Percentiles rank a stretch among this genome's conserved stretches.
Conservation (phyloP, 768 basidiomycete species). For the Favolaschia claudopus region DNA sequence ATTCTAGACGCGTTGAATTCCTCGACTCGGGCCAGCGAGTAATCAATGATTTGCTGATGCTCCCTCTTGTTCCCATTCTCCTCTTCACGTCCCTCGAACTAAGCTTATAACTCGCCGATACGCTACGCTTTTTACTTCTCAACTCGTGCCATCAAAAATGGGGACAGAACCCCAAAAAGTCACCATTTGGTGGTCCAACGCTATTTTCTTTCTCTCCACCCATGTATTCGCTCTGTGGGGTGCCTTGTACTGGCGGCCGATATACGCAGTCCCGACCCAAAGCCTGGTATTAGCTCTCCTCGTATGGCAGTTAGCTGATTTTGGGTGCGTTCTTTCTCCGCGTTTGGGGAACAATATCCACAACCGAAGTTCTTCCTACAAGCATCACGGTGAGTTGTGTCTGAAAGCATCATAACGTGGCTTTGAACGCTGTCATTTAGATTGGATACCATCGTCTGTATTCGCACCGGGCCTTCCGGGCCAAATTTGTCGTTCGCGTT, state of each 20-base stretch:
- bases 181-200: slow-evolving; percentile 67
- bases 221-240: slow-evolving; percentile 68
- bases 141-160: slow-evolving; percentile 3
- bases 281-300: slow-evolving; percentile 62
- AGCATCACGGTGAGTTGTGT: slow-evolving; percentile 58
- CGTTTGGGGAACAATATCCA: background rate
- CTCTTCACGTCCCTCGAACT: too few species aligned
- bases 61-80: background rate
- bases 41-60: slow-evolving; percentile 6
- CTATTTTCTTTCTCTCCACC: slow-evolving; percentile 60
- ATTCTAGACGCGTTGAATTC: too few species aligned
- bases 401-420: background rate
- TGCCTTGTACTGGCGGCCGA: slow-evolving; percentile 55
- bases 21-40: too few species aligned
- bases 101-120: too few species aligned
- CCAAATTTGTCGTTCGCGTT: slow-evolving; percentile 60
- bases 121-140: background rate
- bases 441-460: slow-evolving; percentile 84
- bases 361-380: background rate
- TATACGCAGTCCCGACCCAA: slow-evolving; percentile 44
- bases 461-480: slow-evolving; percentile 76
- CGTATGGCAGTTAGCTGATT: slow-evolving; percentile 74
- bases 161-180: slow-evolving; percentile 39
- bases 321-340: slow-evolving; percentile 57
- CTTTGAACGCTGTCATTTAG: background rate